These are phyloP conservation scores for Anacardium occidentale DNA, from an alignment of 345 rosid species.

Conservation along the genomic window DNA sequence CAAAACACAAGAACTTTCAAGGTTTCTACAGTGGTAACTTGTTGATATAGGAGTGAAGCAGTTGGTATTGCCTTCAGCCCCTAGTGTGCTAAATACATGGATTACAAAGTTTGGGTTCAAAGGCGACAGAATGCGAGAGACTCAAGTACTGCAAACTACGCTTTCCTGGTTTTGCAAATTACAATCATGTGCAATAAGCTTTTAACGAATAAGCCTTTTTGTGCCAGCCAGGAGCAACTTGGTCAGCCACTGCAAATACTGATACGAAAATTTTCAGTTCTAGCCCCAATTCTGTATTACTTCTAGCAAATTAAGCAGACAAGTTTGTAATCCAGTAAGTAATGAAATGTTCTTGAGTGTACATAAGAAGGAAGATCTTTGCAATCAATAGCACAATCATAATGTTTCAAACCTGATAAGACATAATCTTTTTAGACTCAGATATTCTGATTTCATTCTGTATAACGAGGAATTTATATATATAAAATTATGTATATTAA, in stretches of 20 bases:
- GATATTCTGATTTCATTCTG: too few relatives aligned
- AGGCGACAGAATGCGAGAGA: slow-evolving; percentile 38
- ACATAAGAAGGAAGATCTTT: too few relatives aligned
- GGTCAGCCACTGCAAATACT: not conserved
- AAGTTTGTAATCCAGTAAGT: too few relatives aligned
- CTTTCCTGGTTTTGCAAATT: slow-evolving; percentile 46
- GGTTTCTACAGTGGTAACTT: slow-evolving; percentile 85
- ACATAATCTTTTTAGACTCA: too few relatives aligned
- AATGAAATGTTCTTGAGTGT: too few relatives aligned
- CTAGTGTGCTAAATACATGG: slow-evolving; percentile 43
- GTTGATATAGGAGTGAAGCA: too few relatives aligned
- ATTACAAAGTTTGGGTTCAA: slow-evolving; percentile 47
- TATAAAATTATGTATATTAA: too few relatives aligned
- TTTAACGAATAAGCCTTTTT: slow-evolving; percentile 6
- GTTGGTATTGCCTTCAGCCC: slow-evolving; percentile 56
- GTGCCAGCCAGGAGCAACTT: not conserved
- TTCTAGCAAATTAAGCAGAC: too few relatives aligned
- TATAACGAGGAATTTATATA: too few relatives aligned
- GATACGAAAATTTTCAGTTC: too few relatives aligned
- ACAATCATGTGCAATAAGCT: slow-evolving; percentile 52
- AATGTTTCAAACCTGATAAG: too few relatives aligned
- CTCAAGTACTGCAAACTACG: slow-evolving; percentile 27
- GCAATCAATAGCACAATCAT: too few relatives aligned
- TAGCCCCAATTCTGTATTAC: slow-evolving; percentile 15
- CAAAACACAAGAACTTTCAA: slow-evolving; percentile 36